These are phyloP conservation scores for Fusarium fracticaudum DNA, from an alignment of 2,329 filamentous ascomycete genomes.

Conservation along the genomic window DNA sequence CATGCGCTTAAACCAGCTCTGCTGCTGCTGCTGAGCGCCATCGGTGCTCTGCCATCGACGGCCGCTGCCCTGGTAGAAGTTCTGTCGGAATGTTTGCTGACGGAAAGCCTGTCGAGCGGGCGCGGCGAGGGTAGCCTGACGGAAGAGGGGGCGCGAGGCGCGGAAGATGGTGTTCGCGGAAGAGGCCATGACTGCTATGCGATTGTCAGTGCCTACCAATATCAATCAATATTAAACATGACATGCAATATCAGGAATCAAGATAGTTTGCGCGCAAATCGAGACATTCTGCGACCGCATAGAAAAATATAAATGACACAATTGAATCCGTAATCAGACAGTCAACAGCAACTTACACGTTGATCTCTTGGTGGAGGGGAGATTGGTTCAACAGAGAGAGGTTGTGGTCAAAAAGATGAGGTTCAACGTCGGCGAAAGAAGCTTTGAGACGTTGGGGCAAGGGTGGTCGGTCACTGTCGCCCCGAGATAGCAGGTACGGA, in stretches of 20 bases:
- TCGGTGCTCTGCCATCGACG: conserved; percentile 77
- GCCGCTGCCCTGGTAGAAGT: conserved; percentile 51
- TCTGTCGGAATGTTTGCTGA: conserved; percentile 53
- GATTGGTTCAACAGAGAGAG: not conserved
- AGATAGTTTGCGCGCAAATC: not conserved
- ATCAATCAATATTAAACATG: conserved; percentile 1
- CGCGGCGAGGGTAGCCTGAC: conserved; percentile 61
- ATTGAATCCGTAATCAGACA: not conserved
- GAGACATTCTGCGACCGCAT: not conserved
- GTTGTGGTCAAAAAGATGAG: conserved; percentile 11
- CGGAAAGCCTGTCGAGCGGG: conserved; percentile 66
- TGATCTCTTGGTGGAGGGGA: conserved; percentile 9
- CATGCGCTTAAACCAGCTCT: conserved; percentile 76
- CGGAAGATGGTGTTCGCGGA: conserved; percentile 62
- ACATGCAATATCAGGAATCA: not conserved
- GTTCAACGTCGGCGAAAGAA: conserved; percentile 18
- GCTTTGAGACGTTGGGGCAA: conserved; percentile 36
- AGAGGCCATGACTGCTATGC: conserved; percentile 53
- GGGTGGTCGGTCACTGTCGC: conserved; percentile 27
- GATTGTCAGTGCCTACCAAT: conserved; percentile 1
- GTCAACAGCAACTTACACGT: conserved; percentile 17
- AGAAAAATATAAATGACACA: not conserved
- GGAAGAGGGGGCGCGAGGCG: conserved; percentile 65
- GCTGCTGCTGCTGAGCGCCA: conserved; percentile 55
- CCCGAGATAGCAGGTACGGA: conserved; percentile 19